Evolutionary conservation across 2,329 filamentous ascomycete species (phyloP).

Genomic region (Aspergillus puulaauensis): DNA sequence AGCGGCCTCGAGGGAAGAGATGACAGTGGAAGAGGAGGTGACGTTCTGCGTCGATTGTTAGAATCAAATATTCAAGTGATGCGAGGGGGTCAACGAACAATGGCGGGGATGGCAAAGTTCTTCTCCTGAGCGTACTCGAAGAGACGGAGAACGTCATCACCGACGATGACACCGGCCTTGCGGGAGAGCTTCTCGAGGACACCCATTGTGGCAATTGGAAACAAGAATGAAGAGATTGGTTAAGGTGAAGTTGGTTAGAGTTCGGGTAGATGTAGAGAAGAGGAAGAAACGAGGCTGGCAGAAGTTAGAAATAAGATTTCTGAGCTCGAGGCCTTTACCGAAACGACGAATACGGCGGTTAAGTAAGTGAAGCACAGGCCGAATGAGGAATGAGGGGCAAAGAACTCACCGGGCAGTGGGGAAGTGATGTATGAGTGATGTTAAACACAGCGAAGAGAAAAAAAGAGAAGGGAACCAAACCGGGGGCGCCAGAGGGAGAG

Average conservation of each 20-base stretch:
- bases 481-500: neutral
- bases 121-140: conserved; percentile 90
- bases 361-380: conserved; percentile 11
- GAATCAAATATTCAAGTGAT: neutral
- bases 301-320: conserved; percentile 15
- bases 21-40: conserved; percentile 84
- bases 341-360: conserved; percentile 24
- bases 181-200: conserved; percentile 57
- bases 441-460: conserved; percentile 3
- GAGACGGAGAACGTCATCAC: conserved; percentile 67
- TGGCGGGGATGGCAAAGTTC: conserved; percentile 82
- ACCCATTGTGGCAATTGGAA: conserved; percentile 39
- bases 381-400: conserved; percentile 22
- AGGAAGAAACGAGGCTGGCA: conserved; percentile 10
- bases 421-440: conserved; percentile 28
- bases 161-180: conserved; percentile 66
- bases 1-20: conserved; percentile 90
- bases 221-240: neutral
- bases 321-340: conserved; percentile 22
- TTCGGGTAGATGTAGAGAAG: conserved; percentile 8
- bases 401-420: conserved; percentile 40
- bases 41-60: conserved; percentile 62
- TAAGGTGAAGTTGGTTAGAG: neutral
- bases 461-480: neutral
- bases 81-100: conserved; percentile 50